phyloP scores from a whole-genome alignment of 2,329 filamentous ascomycete species.

The Neoscytalidium dimidiatum region DNA sequence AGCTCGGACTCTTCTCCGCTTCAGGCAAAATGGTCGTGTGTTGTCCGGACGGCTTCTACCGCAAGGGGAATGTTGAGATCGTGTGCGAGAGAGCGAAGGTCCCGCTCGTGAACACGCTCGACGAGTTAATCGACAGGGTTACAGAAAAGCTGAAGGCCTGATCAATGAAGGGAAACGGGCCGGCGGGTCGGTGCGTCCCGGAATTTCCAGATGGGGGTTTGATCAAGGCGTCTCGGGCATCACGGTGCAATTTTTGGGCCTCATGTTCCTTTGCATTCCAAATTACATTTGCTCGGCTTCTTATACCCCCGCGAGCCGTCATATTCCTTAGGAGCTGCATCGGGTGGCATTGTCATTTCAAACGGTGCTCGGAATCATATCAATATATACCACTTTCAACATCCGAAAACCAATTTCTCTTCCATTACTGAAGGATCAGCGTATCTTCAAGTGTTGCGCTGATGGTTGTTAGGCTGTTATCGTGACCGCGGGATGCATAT shows the following conservation, averaged over 20 bases:
- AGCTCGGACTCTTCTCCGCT: conserved; percentile 58
- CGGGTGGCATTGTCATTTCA: too few relatives aligned
- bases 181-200: background rate
- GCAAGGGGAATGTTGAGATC: conserved; percentile 63
- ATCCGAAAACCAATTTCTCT: too few relatives aligned
- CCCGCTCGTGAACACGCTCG: conserved; percentile 46
- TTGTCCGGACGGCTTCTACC: conserved; percentile 55
- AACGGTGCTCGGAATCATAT: too few relatives aligned
- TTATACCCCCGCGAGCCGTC: too few relatives aligned
- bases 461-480: background rate
- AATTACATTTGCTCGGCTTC: too few relatives aligned
- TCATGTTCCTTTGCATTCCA: too few relatives aligned
- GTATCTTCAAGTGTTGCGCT: background rate
- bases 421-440: too few relatives aligned
- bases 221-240: too few relatives aligned
- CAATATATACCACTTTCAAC: too few relatives aligned
- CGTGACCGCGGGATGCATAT: background rate
- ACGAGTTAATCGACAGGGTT: conserved; percentile 43
- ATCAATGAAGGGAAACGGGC: background rate
- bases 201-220: background rate
- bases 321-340: too few relatives aligned
- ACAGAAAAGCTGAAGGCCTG: background rate
- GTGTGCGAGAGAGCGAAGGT: conserved; percentile 55
- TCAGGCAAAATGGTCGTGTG: conserved; percentile 55
- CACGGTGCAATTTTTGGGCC: too few relatives aligned